phyloP scores from a whole-genome alignment of 805 yeast genomes.

The Metschnikowia hibisci region DNA sequence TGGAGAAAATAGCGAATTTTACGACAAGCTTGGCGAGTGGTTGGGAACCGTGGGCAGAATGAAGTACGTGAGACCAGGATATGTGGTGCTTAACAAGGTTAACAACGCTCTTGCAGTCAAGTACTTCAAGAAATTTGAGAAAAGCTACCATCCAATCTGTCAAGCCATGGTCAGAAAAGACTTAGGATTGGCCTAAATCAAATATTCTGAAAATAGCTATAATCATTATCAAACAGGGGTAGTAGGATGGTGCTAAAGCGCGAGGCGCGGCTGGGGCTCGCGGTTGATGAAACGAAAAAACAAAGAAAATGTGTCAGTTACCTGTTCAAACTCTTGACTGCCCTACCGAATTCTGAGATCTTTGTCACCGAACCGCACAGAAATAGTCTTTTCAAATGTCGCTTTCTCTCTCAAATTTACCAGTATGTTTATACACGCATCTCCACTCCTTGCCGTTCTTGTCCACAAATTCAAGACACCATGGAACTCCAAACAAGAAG shows the following conservation, averaged over 20 bases:
- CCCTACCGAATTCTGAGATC: not conserved
- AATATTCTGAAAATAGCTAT: no score
- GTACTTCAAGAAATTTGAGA: constrained; percentile 59
- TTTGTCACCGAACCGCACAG: not conserved
- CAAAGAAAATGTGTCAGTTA: constrained; percentile 1
- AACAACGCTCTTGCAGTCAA: constrained; percentile 61
- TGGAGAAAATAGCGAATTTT: constrained; percentile 44
- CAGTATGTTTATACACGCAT: constrained; percentile 28
- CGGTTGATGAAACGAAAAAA: constrained; percentile 2
- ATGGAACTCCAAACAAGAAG: no score
- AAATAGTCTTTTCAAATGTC: constrained; percentile 13
- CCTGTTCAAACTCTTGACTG: not conserved
- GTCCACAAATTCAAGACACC: no score
- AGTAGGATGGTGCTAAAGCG: not conserved
- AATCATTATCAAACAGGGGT: no score
- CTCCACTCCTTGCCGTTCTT: not conserved
- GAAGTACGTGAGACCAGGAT: constrained; percentile 92
- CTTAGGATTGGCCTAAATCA: constrained; percentile 38
- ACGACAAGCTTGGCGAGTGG: constrained; percentile 69
- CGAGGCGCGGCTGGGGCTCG: constrained; percentile 4
- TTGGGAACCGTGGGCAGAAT: constrained; percentile 89
- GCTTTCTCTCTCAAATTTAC: constrained; percentile 35
- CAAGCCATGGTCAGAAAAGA: constrained; percentile 80
- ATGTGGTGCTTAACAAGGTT: constrained; percentile 57
- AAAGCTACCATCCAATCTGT: constrained; percentile 81